phyloP scores from a whole-genome alignment of 2,329 filamentous ascomycete species.

The Sporothrix phasma region DNA sequence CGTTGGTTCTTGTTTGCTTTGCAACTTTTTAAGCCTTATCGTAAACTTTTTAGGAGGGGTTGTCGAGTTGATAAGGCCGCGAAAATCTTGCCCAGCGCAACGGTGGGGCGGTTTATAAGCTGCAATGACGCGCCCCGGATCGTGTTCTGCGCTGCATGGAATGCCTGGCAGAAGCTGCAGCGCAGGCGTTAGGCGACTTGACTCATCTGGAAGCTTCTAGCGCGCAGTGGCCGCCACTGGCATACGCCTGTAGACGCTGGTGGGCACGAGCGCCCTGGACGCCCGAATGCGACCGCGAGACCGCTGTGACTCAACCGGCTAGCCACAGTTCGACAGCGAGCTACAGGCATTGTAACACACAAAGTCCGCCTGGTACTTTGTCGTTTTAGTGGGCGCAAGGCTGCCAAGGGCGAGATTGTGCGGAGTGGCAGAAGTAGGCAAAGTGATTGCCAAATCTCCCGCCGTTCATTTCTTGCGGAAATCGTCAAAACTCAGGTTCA shows the following conservation, averaged over 20 bases:
- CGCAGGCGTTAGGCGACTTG: background rate
- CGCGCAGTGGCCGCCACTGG: conserved; percentile 7
- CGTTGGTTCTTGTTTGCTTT: background rate
- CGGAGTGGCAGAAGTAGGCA: too few species aligned
- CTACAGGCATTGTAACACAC: background rate
- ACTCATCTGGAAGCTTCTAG: conserved; percentile 20
- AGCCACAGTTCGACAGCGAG: background rate
- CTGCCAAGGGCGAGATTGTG: background rate
- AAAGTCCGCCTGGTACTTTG: too few species aligned
- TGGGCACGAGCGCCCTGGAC: too few species aligned
- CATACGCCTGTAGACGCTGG: background rate
- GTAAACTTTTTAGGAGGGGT: conserved; percentile 16
- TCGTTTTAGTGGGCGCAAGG: background rate
- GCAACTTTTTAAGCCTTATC: conserved; percentile 8
- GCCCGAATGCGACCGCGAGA: background rate
- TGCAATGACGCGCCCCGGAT: conserved; percentile 10
- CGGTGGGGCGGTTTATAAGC: conserved; percentile 13
- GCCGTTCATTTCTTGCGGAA: conserved; percentile 36
- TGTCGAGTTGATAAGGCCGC: conserved; percentile 9
- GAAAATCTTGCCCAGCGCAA: conserved; percentile 1
- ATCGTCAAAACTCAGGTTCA: conserved; percentile 44
- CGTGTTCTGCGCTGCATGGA: background rate
- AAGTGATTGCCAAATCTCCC: background rate
- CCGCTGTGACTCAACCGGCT: background rate
- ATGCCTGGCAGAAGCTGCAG: background rate